These are phyloP conservation scores for Musa schizocarpa DNA, from an alignment of 176 grass and related monocot species.

Conservation along the genomic window DNA sequence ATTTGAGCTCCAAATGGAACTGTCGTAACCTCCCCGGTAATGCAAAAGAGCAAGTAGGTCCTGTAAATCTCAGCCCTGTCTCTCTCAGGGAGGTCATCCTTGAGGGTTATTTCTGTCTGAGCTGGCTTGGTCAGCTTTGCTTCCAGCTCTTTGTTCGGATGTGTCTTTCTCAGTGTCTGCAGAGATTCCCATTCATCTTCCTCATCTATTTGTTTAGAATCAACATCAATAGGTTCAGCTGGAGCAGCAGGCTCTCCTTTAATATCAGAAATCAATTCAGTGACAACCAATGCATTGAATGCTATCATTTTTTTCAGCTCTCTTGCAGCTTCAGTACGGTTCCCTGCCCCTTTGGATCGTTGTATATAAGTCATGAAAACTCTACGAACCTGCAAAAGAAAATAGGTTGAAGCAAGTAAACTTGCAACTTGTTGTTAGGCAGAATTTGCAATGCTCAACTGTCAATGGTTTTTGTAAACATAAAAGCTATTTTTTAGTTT, in stretches of 20 bases:
- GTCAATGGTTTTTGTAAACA: not conserved
- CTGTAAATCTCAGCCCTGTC: conserved; percentile 80
- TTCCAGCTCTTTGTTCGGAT: conserved; percentile 45
- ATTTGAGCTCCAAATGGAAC: conserved; percentile 71
- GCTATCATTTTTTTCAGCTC: conserved; percentile 82
- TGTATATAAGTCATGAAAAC: conserved; percentile 68
- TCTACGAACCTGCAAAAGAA: conserved; percentile 54
- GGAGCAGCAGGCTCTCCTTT: conserved; percentile 53
- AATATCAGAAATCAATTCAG: conserved; percentile 71
- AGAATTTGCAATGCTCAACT: not conserved
- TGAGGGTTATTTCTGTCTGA: conserved; percentile 94
- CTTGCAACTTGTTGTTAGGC: conserved; percentile 6
- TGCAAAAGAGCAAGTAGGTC: conserved; percentile 78
- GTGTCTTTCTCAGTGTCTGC: conserved; percentile 58
- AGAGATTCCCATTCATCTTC: conserved; percentile 67
- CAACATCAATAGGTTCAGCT: conserved; percentile 26
- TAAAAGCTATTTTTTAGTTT: not conserved
- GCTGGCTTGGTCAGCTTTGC: conserved; percentile 48
- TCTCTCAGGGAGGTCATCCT: conserved; percentile 66
- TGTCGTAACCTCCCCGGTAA: conserved; percentile 63
- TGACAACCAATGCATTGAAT: conserved; percentile 77
- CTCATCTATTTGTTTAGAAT: conserved; percentile 42
- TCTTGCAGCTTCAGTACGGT: conserved; percentile 79
- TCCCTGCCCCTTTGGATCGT: conserved; percentile 60
- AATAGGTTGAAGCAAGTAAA: conserved; percentile 19